Base-by-base conservation (phyloP, 179 eudicot species). In the Spergularia azorica region DNA sequence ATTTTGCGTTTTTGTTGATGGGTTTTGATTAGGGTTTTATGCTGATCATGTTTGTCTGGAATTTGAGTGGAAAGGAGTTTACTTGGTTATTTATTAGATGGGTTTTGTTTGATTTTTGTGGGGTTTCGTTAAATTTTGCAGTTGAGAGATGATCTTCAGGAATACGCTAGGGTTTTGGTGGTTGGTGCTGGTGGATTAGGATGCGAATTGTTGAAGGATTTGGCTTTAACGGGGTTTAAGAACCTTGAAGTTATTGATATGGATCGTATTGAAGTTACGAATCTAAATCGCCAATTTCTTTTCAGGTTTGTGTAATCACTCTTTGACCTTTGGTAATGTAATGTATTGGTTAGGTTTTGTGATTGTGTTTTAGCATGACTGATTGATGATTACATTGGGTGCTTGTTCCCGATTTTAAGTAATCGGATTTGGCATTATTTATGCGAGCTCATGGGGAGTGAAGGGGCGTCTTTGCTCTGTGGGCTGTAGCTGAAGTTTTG, bases 181-280 rank as follows among this genome's bases (percentile, higher is more conserved):
- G 97, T 94, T 57, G 98, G 98, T 36, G 98, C 97, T 48, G 98
- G 97, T 83, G 97, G 97, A n/a, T 83, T 94, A 82, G 97, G 97
- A 13, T 94, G 98, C 77, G 97, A 94, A 81, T 85, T 92, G 81
- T 83, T 94, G 14, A 94, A 94, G 83, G 98, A 94, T 71, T 86
- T 94, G 87, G 98, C 98, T 57, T 81, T 94, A 39, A 85, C 98
- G 39, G 98, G 98, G 66, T 94, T 94, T 72, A 80, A 79, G 77
- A 92, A 92, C 76, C 89, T 94, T 13, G 97, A 94, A 51, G 98
- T 94, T 64, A 94, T 94, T n/a, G 98, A 94, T 78, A 94, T 94
- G 98, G 98, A 94, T 76, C 85, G 94, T 12, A 94, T 94, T 70
- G 98, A 94, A 80, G 94, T 94, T 52, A 86, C 98, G 26, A 92